Base-by-base conservation (phyloP, 2,329 filamentous ascomycete genomes). In the Hypomyces rosellus region DNA sequence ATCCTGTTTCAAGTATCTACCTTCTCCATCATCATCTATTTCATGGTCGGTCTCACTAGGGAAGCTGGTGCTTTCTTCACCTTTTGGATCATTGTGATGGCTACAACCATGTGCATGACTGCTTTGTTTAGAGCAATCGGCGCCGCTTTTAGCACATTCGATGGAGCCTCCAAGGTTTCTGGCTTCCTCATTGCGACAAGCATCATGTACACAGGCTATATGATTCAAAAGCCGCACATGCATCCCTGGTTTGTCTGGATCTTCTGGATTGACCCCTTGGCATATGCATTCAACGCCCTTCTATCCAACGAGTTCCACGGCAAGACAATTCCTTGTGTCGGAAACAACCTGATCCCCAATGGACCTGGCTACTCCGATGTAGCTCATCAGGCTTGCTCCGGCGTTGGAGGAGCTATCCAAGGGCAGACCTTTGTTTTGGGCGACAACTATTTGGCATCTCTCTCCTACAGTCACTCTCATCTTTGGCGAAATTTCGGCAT, bases 291-390 rank as follows among this genome's bases (percentile, higher is more conserved):
- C 51, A 82, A 88, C 55, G 78, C 77, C 0, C 64, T 90, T 0
- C 73, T 89, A 60, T 73, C 82, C 0, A 89, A 89, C 57, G 86
- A 90, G 61, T 88, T 89, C 51, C 74, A 85, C 55, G 69, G 67
- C 34, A 69, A 85, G 60, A 70, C 59, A 2, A 74, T 82, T 15
- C 66, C 70, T 1, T 82, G 80, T 51, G 49, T 51, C 22, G 71
- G 67, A 2, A 55, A 54, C 25, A 78, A 77, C 52, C 63, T 82
- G 5, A 68, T 82, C 3, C 79, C 79, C 0, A 71, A 62, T 45
- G 76, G 78, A 0, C 67, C 72, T 0, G 68, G 68, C 1, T 84
- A 80, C 50, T 45, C 60, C 59, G 53, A 76, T 66, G 34, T 57
- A 0, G 57, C 54, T 5, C 61, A 72, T 53, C 74, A 79, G 56